A percentile compares a stretch with the other conserved stretches of the same genome.
Conservation (phyloP, 2,329 filamentous ascomycete genomes). For the Dothidotthia symphoricarpi region DNA sequence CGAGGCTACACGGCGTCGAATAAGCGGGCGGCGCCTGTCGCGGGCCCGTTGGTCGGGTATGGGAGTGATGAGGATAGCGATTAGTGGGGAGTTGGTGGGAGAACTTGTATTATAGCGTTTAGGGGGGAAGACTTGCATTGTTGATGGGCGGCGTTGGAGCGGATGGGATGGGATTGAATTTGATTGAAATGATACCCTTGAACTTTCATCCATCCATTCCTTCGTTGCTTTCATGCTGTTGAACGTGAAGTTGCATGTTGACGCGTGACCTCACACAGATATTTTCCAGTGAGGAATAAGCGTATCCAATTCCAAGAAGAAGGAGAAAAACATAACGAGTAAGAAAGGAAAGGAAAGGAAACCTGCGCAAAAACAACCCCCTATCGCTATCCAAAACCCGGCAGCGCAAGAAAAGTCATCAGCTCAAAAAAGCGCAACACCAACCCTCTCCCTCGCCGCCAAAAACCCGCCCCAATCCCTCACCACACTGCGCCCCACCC, state of each 20-base stretch:
- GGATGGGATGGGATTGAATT: not conserved
- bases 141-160: not conserved
- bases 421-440: constrained; percentile 16
- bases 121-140: not conserved
- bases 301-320: too few relatives aligned
- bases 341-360: too few relatives aligned
- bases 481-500: constrained; percentile 11
- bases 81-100: constrained; percentile 9
- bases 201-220: too few relatives aligned
- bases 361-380: not conserved
- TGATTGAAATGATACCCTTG: constrained; percentile 15
- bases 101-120: constrained; percentile 2
- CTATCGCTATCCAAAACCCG: not conserved
- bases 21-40: constrained; percentile 54
- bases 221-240: too few relatives aligned
- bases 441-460: constrained; percentile 19
- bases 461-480: constrained; percentile 15
- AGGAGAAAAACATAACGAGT: too few relatives aligned
- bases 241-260: too few relatives aligned
- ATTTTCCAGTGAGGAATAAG: too few relatives aligned
- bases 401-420: too few relatives aligned
- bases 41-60: constrained; percentile 81
- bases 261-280: too few relatives aligned
- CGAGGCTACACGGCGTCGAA: constrained; percentile 54
- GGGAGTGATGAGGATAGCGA: constrained; percentile 84